Base-by-base conservation (phyloP, 2,329 filamentous ascomycete genomes). In the Leptographium radiaticola region DNA sequence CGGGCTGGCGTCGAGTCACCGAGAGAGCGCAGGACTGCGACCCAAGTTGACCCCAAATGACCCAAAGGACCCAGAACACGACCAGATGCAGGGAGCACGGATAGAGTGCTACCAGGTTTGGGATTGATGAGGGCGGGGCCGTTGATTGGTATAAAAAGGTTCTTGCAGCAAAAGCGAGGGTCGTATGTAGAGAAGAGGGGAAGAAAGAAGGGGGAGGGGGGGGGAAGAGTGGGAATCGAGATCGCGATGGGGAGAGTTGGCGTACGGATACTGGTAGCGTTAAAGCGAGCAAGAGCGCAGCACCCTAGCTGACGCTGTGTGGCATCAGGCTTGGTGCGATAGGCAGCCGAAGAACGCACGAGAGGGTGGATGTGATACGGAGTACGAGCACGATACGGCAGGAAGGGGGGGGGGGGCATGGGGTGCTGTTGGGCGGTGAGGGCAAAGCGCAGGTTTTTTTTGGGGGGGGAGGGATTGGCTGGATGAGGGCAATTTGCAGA, bases 101-200 rank as follows among this genome's bases (percentile, higher is more conserved):
- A 43, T 36, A 36, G 34, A 51, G 31, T 34, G 31, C 33, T 31
- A 36, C 40, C 20, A 44, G 45, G 55, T 58, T 56, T 58, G 54
- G 51, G 50, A 56, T 56, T 55, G 54, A 57, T 51, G 55, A 45
- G 38, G 44, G 54, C 46, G 51, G 54, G 53, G 53, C 34, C 36
- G 15, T 34, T 56, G 53, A 56, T 57, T 57, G 54, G 56, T 25
- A 43, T 36, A 31, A 13, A 46, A 13, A 18, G 34, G 25, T 25
- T 25, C 25, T 25, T 25, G 25, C 5, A 25, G 25, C 25, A 25
- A 25, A 25, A 25, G 25, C 25, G 25, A 25, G 38, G 30, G 15
- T 38, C 33, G 39, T 42, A 53, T 40, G 47, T 25, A 16, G 5
- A 43, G 25, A 52, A 6, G 10, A 20, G 33, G 13, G 47, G 25